Evolutionary conservation across 2,329 filamentous ascomycete genomes (phyloP), one percentile per base, ranked within the genome.

Genomic region (Verticillium nonalfalfae): DNA sequence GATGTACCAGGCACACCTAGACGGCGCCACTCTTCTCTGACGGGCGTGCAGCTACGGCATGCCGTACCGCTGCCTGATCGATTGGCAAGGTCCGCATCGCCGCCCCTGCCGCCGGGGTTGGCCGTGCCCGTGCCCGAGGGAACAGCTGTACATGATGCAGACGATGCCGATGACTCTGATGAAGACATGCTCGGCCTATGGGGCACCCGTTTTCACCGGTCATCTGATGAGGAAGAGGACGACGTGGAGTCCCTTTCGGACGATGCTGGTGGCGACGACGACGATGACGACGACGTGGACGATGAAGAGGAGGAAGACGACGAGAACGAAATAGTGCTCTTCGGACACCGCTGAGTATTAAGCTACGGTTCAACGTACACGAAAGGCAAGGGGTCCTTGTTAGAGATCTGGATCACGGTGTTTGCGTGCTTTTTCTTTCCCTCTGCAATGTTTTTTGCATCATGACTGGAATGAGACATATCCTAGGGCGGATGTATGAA

Each of bases 141-240:
- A 6, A 56, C 54, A 1, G 26, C 13, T n/a, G 26, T 13, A n/a
- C 59, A 63, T 13, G 63, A 62, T 14, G 69, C 69, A 7, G 72
- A 78, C 11, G 75, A 76, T 2, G 72, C 72, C n/a, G 74, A 76
- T 13, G 76, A 79, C 4, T 77, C 77, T 3, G 76, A 78, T 15
- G 74, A 74, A 2, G 81, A 81, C 60, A 76, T 84, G 63, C 67
- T 84, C 58, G 76, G 78, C 60, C 79, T 85, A 60, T 84, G 82
- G 79, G 80, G 80, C 56, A 75, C 78, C 13, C 76, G 77, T 61
- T 38, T 56, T 21, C 75, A 56, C 54, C 26, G 33, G 31, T 56
- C 54, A 5, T 56, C 54, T 4, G 26, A 33, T 1, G 45, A 69
- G 50, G 72, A 74, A 40, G 73, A 75, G 15, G 70, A 71, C 10